phyloP scores from a whole-genome alignment of 495 filamentous ascomycete species.

The Stereocaulon alpinum region DNA sequence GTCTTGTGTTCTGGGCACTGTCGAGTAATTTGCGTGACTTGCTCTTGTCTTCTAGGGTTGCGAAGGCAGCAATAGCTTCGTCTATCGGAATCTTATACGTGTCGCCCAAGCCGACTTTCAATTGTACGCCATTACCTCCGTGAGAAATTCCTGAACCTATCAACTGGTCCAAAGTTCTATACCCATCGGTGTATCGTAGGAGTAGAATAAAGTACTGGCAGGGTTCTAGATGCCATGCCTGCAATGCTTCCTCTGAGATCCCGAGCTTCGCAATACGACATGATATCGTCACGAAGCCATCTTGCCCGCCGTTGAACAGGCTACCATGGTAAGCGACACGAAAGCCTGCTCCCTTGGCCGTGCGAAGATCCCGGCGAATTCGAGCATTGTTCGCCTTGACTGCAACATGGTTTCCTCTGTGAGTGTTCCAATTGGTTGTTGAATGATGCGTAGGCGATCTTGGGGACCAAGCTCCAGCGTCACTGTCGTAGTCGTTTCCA shows the following conservation, averaged over 20 bases:
- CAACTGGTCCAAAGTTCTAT: constrained; percentile 45
- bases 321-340: constrained; percentile 55
- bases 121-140: constrained; percentile 19
- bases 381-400: constrained; percentile 17
- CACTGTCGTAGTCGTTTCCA: constrained; percentile 26
- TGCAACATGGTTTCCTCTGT: constrained; percentile 18
- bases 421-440: constrained; percentile 12
- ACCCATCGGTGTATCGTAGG: constrained; percentile 52
- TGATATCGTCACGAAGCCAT: constrained; percentile 48
- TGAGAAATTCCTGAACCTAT: constrained; percentile 17
- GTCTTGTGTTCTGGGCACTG: not conserved
- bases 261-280: constrained; percentile 55
- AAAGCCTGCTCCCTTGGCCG: constrained; percentile 57
- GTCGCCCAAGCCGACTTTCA: constrained; percentile 39
- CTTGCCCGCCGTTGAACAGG: constrained; percentile 28
- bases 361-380: constrained; percentile 53
- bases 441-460: constrained; percentile 6
- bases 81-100: constrained; percentile 38
- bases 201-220: constrained; percentile 68
- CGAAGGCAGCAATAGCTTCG: constrained; percentile 42
- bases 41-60: constrained; percentile 21
- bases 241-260: constrained; percentile 64
- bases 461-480: constrained; percentile 20
- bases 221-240: constrained; percentile 62
- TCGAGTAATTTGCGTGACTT: constrained; percentile 7